Conservation (phyloP, 106 monocot genomes). For the Narthecium ossifragum region DNA sequence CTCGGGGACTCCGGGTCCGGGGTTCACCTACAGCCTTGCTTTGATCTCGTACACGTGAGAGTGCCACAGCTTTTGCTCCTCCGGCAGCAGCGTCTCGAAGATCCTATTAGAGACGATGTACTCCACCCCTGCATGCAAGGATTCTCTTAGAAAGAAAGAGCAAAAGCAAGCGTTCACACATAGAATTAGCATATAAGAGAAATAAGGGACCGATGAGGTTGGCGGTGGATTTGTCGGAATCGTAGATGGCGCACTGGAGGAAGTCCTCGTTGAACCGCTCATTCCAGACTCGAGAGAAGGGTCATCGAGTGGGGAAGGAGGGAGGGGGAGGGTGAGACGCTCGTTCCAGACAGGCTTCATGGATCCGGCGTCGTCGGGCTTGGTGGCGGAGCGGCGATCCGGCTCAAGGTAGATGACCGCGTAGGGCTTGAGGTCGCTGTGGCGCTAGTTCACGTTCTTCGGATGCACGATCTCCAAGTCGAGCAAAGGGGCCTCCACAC, state of each 20-base stretch:
- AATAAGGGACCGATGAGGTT: constrained; percentile 46
- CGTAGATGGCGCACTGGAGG: constrained; percentile 87
- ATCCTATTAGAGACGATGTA: constrained; percentile 60
- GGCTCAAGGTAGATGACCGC: constrained; percentile 75
- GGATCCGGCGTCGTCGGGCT: constrained; percentile 72
- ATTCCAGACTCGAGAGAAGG: too few species aligned
- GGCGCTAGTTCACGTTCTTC: constrained; percentile 98
- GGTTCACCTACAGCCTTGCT: constrained; percentile 48
- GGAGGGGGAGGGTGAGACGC: constrained; percentile 57
- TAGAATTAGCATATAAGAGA: background rate
- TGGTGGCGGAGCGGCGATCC: constrained; percentile 63
- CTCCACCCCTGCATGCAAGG: constrained; percentile 81
- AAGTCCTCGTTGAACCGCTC: constrained; percentile 70
- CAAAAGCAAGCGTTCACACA: background rate
- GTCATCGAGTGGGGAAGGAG: constrained; percentile 19
- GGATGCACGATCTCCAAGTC: too few species aligned
- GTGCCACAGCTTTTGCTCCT: constrained; percentile 92
- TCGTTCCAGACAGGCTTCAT: constrained; percentile 89
- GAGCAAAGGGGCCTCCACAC: too few species aligned
- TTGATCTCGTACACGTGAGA: constrained; percentile 93
- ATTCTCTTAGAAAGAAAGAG: too few species aligned
- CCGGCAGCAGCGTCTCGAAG: constrained; percentile 42
- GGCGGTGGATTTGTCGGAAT: constrained; percentile 55
- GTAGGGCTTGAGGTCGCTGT: constrained; percentile 88
- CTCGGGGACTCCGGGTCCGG: constrained; percentile 61